Conservation (phyloP, 768 basidiomycete species). For the Suillus paluster region DNA sequence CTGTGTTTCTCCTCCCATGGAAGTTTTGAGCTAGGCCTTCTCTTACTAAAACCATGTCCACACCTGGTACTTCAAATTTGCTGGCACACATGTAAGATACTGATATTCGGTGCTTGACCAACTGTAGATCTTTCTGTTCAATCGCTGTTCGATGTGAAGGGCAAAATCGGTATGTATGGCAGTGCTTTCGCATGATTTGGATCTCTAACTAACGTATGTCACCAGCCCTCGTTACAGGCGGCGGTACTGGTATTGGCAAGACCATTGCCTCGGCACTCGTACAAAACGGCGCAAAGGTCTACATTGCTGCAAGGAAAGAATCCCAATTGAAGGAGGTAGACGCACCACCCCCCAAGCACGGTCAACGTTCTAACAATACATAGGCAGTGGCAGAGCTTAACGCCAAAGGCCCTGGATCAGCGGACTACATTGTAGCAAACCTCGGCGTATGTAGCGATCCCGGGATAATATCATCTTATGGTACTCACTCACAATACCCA, state of each 20-base stretch:
- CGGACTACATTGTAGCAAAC: conserved; percentile 77
- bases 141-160: conserved; percentile 67
- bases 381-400: conserved; percentile 65
- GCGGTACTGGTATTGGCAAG: conserved; percentile 81
- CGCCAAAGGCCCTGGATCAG: conserved; percentile 59
- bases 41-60: not conserved
- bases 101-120: not conserved
- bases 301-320: conserved; percentile 88
- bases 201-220: conserved; percentile 3
- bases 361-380: not conserved
- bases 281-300: conserved; percentile 86
- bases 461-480: not conserved
- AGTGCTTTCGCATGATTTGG: conserved; percentile 1
- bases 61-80: not conserved
- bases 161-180: conserved; percentile 61
- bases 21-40: not conserved
- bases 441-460: conserved; percentile 55
- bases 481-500: conserved; percentile 1
- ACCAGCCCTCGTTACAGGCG: conserved; percentile 79
- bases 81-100: not conserved
- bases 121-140: conserved; percentile 52
- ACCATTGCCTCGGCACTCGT: conserved; percentile 85
- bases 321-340: conserved; percentile 73
- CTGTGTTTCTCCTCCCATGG: conserved; percentile 2
- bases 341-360: not conserved